These are phyloP conservation scores for Pseudozyma sp. DNA, from an alignment of 1,284 basidiomycete species.

Conservation along the genomic window DNA sequence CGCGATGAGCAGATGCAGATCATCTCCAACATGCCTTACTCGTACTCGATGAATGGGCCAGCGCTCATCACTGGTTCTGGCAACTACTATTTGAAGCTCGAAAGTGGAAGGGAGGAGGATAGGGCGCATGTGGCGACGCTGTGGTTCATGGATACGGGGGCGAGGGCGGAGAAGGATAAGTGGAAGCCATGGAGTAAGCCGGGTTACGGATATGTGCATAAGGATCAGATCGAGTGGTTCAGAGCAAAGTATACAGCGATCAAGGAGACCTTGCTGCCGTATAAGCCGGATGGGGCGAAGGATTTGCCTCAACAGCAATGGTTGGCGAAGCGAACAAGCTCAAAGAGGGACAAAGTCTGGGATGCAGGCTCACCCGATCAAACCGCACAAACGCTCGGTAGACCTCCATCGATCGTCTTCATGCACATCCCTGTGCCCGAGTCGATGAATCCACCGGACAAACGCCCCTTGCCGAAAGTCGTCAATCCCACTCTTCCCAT, in stretches of 20 bases:
- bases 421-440: slow-evolving; percentile 68
- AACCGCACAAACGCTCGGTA: slow-evolving; percentile 7
- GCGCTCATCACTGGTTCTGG: slow-evolving; percentile 74
- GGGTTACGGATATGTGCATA: slow-evolving; percentile 58
- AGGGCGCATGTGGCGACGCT: slow-evolving; percentile 86
- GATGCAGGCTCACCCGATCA: slow-evolving; percentile 31
- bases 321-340: not conserved
- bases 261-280: slow-evolving; percentile 42
- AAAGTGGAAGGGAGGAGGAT: slow-evolving; percentile 25
- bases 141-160: slow-evolving; percentile 92
- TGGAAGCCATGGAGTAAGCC: slow-evolving; percentile 50
- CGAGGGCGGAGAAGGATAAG: slow-evolving; percentile 58
- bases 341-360: slow-evolving; percentile 20
- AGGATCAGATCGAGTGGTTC: slow-evolving; percentile 65
- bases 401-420: slow-evolving; percentile 62
- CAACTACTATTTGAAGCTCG: slow-evolving; percentile 30
- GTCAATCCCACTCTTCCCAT: slow-evolving; percentile 3
- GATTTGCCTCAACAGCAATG: slow-evolving; percentile 36
- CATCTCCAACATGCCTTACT: slow-evolving; percentile 82
- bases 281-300: slow-evolving; percentile 44
- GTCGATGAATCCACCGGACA: slow-evolving; percentile 47
- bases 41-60: slow-evolving; percentile 82
- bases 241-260: slow-evolving; percentile 20
- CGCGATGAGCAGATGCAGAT: slow-evolving; percentile 76
- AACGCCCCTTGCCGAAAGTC: not conserved